Evolutionary conservation across 83 land plant genomes (phyloP), one percentile per base, ranked within the genome.

Genomic region (Diphasiastrum complanatum): DNA sequence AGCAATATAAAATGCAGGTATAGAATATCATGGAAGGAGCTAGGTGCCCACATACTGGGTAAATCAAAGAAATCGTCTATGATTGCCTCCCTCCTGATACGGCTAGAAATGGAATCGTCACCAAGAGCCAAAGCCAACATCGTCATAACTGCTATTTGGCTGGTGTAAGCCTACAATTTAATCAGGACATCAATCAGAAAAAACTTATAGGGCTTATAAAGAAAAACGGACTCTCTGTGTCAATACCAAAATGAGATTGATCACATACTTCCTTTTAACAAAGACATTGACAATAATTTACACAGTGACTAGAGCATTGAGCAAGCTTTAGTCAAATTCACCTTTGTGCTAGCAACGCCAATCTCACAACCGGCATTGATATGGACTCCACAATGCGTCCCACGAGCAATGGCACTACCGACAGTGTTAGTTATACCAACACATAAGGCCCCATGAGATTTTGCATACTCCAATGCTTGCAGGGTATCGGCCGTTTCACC

Each of bases 311-410:
- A n/a, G n/a, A n/a, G n/a, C n/a, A n/a, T n/a, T n/a, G n/a, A n/a
- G n/a, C n/a, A n/a, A n/a, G n/a, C n/a, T n/a, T n/a, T n/a, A n/a
- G n/a, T n/a, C n/a, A n/a, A n/a, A n/a, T n/a, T n/a, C 63, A 93
- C 98, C 91, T 93, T 93, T 1, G 98, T 93, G 63, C 98, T 93
- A 2, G 98, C 98, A 12, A 93, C 98, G 45, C 98, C 98, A 46
- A 89, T 93, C 69, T 93, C 98, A 78, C 79, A 75, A 2, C 98
- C 98, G 48, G 98, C 98, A 78, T 93, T 93, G 18, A 93, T 93
- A 62, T 93, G 98, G 45, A 93, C 88, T 56, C 98, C 98, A 60
- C 98, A 93, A 45, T 93, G 86, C 26, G 98, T 93, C 34, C 81
- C 81, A 67, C 98, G 74, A 24, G 98, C 90, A 40, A 93, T 78